phyloP scores from a whole-genome alignment of 495 filamentous ascomycete genomes.

The Penicillium daleae region DNA sequence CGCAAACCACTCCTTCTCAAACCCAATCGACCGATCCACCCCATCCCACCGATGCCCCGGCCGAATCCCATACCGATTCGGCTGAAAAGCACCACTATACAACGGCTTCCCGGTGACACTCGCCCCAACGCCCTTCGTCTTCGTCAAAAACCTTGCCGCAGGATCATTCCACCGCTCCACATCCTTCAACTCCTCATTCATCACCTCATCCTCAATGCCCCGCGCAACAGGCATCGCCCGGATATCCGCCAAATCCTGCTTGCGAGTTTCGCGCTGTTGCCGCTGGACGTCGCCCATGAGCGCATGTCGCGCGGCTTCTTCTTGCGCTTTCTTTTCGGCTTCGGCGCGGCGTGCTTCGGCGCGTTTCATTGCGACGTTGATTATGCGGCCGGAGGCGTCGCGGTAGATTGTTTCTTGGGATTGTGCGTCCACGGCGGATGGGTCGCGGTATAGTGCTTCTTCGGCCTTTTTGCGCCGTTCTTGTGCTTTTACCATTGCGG shows the following conservation, averaged over 20 bases:
- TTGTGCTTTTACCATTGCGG: conserved; percentile 76
- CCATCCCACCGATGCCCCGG: conserved; percentile 97
- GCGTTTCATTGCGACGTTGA: conserved; percentile 87
- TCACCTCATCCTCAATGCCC: conserved; percentile 73
- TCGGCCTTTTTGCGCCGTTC: conserved; percentile 54
- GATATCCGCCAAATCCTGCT: conserved; percentile 72
- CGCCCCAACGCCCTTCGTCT: conserved; percentile 42
- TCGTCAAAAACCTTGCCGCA: conserved; percentile 76
- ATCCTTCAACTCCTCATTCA: conserved; percentile 83
- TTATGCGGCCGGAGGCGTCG: conserved; percentile 87
- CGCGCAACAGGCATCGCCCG: conserved; percentile 79
- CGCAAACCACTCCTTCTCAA: conserved; percentile 92
- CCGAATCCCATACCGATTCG: conserved; percentile 92
- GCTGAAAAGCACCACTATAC: conserved; percentile 77
- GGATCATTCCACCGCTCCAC: conserved; percentile 90
- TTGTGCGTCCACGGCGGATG: conserved; percentile 37
- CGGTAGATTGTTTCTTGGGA: conserved; percentile 85
- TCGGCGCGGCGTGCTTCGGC: conserved; percentile 78
- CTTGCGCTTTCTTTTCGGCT: conserved; percentile 69
- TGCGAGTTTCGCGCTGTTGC: conserved; percentile 56
- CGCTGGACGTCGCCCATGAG: conserved; percentile 85
- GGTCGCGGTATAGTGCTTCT: conserved; percentile 46
- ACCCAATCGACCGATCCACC: conserved; percentile 91
- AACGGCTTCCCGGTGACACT: conserved; percentile 68
- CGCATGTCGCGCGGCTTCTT: conserved; percentile 62